phyloP scores from a whole-genome alignment of 2,329 filamentous ascomycete species.

The Aspergillus terreus region DNA sequence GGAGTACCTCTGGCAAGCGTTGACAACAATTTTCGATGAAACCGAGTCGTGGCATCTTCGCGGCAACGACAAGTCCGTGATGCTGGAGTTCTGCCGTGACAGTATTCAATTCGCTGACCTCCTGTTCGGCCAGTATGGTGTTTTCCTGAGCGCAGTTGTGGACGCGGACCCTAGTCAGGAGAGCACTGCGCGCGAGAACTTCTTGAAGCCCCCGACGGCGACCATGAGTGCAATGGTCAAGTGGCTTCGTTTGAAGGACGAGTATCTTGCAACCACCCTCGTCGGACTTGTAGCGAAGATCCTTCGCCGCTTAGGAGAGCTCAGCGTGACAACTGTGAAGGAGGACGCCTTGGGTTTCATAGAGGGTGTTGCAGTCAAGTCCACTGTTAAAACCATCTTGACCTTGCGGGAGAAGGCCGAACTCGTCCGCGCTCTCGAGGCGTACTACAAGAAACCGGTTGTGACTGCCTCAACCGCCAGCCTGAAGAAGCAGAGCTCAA shows the following conservation, averaged over 20 bases:
- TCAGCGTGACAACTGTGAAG: slow-evolving; percentile 65
- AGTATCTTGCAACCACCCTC: slow-evolving; percentile 76
- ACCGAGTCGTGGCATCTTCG: slow-evolving; percentile 78
- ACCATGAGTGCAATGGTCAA: slow-evolving; percentile 69
- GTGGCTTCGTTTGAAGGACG: slow-evolving; percentile 87
- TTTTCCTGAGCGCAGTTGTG: slow-evolving; percentile 70
- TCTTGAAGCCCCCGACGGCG: slow-evolving; percentile 62
- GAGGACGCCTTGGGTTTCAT: slow-evolving; percentile 61
- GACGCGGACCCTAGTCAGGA: slow-evolving; percentile 40
- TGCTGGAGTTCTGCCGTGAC: slow-evolving; percentile 92
- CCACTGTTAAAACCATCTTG: slow-evolving; percentile 71
- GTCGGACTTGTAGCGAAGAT: slow-evolving; percentile 82
- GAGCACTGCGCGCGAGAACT: slow-evolving; percentile 45
- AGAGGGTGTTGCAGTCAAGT: slow-evolving; percentile 50
- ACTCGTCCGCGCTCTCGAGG: slow-evolving; percentile 61
- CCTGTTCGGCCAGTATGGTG: slow-evolving; percentile 77
- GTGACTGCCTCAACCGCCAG: slow-evolving; percentile 38
- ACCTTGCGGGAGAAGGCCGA: slow-evolving; percentile 80
- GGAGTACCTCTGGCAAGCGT: slow-evolving; percentile 75
- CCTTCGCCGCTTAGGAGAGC: slow-evolving; percentile 73
- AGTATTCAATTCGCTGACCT: slow-evolving; percentile 90
- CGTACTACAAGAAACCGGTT: slow-evolving; percentile 44
- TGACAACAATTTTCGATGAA: slow-evolving; percentile 75
- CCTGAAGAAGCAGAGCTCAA: slow-evolving; percentile 43
- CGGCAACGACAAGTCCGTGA: slow-evolving; percentile 66